phyloP scores from a whole-genome alignment of 768 basidiomycete genomes.

The Tylopilus rubrobrunneus region DNA sequence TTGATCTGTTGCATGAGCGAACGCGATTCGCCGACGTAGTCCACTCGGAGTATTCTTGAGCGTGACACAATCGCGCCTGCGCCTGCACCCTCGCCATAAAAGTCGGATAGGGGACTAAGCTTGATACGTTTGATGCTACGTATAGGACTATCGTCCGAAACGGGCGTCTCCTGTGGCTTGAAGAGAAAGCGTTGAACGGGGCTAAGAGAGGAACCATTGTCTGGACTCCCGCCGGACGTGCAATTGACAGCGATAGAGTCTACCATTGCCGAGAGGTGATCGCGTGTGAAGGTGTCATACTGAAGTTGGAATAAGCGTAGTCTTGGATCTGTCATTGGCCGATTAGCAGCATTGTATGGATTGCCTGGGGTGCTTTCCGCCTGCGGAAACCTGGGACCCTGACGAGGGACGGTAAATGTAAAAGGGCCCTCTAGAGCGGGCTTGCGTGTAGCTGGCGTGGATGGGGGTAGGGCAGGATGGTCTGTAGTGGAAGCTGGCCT shows the following conservation, averaged over 20 bases:
- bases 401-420: slow-evolving; percentile 67
- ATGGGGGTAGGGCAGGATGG: slow-evolving; percentile 3
- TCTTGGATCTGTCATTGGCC: slow-evolving; percentile 61
- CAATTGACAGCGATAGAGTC: slow-evolving; percentile 87
- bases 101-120: slow-evolving; percentile 65
- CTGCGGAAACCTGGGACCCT: slow-evolving; percentile 39
- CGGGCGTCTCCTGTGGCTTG: slow-evolving; percentile 43
- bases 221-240: slow-evolving; percentile 53
- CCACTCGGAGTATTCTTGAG: slow-evolving; percentile 46
- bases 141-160: slow-evolving; percentile 45
- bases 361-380: slow-evolving; percentile 58
- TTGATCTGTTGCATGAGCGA: slow-evolving; percentile 80
- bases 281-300: slow-evolving; percentile 95
- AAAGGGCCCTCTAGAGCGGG: slow-evolving; percentile 57
- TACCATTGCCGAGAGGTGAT: slow-evolving; percentile 90
- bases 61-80: slow-evolving; percentile 48
- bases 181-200: slow-evolving; percentile 41
- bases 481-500: slow-evolving; percentile 10
- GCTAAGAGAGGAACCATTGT: slow-evolving; percentile 43
- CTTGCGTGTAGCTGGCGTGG: slow-evolving; percentile 39
- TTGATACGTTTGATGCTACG: slow-evolving; percentile 80
- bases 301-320: slow-evolving; percentile 88
- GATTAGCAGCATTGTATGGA: slow-evolving; percentile 18
- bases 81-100: slow-evolving; percentile 47
- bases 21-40: slow-evolving; percentile 75